phyloP scores from a whole-genome alignment of 2,329 filamentous ascomycete genomes.

The Venturia aucupariae region DNA sequence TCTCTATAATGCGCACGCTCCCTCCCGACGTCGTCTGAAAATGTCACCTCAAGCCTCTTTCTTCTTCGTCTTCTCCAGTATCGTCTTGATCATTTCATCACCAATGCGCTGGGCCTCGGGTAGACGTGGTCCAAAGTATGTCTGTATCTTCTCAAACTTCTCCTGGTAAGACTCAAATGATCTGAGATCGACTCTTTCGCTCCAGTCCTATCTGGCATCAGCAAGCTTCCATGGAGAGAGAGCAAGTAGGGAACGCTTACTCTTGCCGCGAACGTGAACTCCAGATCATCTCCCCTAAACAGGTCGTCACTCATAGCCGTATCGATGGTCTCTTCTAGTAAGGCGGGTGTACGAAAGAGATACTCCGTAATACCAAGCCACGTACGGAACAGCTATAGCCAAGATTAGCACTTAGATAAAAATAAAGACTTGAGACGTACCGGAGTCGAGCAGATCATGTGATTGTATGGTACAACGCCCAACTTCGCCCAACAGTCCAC shows the following conservation, averaged over 20 bases:
- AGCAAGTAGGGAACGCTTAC: slow-evolving; percentile 30
- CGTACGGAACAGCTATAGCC: slow-evolving; percentile 67
- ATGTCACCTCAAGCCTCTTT: not conserved
- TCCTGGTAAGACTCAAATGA: slow-evolving; percentile 91
- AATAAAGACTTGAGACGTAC: slow-evolving; percentile 33
- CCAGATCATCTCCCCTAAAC: slow-evolving; percentile 89
- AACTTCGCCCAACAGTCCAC: slow-evolving; percentile 97
- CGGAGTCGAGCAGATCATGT: slow-evolving; percentile 98
- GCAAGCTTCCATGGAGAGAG: not conserved
- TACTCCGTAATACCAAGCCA: slow-evolving; percentile 98
- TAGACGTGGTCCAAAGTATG: slow-evolving; percentile 86
- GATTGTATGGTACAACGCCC: slow-evolving; percentile 91
- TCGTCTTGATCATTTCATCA: slow-evolving; percentile 95
- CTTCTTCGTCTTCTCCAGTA: slow-evolving; percentile 62
- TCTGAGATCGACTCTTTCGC: slow-evolving; percentile 80
- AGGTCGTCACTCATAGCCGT: slow-evolving; percentile 83
- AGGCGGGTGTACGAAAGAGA: slow-evolving; percentile 71
- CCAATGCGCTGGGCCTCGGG: slow-evolving; percentile 78
- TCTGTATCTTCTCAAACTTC: slow-evolving; percentile 81
- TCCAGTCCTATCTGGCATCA: slow-evolving; percentile 58
- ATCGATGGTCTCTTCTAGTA: slow-evolving; percentile 76
- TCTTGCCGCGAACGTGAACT: slow-evolving; percentile 93
- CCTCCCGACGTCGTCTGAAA: not conserved
- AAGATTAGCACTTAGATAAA: not conserved
- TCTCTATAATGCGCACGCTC: not conserved